Conservation (phyloP, 805 yeast species). For the Candida insectalens region DNA sequence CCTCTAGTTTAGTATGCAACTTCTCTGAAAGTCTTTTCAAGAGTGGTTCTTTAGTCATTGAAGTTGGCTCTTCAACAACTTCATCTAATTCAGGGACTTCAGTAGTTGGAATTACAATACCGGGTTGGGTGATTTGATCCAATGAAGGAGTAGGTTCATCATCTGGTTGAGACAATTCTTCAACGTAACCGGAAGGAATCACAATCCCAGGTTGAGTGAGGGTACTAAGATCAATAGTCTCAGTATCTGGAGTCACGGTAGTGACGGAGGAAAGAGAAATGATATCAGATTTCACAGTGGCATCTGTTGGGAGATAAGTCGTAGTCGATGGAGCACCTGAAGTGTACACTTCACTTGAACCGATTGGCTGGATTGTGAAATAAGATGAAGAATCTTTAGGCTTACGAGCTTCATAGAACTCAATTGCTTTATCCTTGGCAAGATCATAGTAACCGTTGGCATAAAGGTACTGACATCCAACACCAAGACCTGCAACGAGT, state of each 20-base stretch:
- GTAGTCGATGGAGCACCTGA: constrained; percentile 5
- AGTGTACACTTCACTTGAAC: constrained; percentile 4
- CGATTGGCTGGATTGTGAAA: constrained; percentile 24
- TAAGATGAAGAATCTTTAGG: constrained; percentile 24
- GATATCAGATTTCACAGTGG: constrained; percentile 4
- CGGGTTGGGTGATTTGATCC: no score
- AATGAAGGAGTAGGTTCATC: neutral
- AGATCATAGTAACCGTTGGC: constrained; percentile 19
- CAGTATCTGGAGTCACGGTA: constrained; percentile 1
- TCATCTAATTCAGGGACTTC: no score
- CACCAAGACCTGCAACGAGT: constrained; percentile 15
- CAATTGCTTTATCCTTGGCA: constrained; percentile 11
- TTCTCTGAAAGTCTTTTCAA: no score
- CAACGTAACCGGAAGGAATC: neutral
- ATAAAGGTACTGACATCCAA: constrained; percentile 19
- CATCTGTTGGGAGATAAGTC: constrained; percentile 4
- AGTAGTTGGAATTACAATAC: no score
- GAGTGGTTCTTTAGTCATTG: no score
- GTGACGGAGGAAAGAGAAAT: constrained; percentile 1
- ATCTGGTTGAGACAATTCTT: neutral
- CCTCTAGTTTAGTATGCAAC: neutral
- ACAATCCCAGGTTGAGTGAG: neutral
- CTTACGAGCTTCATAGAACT: constrained; percentile 15
- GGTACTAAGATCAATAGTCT: neutral
- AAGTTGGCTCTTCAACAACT: no score